These are phyloP conservation scores for Fusarium pseudocircinatum DNA, from an alignment of 2,329 filamentous ascomycete genomes.

Conservation along the genomic window DNA sequence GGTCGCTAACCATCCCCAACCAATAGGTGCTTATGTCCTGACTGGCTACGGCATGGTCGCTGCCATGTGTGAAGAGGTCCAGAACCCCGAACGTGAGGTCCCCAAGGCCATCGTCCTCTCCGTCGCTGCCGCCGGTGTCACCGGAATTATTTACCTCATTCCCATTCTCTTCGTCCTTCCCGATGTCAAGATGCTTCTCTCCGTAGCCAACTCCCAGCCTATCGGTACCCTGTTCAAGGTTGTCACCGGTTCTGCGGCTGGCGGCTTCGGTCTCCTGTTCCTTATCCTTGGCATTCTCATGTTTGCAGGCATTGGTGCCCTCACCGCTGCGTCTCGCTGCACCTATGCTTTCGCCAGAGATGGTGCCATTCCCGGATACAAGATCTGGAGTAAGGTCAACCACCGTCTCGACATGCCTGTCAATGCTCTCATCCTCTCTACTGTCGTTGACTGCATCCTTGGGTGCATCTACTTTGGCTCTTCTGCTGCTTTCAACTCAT, in stretches of 20 bases:
- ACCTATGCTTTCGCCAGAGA: constrained; percentile 81
- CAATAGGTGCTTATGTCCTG: constrained; percentile 51
- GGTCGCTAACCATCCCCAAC: constrained; percentile 8
- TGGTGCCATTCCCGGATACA: constrained; percentile 76
- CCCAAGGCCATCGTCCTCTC: constrained; percentile 75
- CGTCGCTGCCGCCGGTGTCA: constrained; percentile 71
- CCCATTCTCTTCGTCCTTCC: constrained; percentile 81
- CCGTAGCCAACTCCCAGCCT: constrained; percentile 76
- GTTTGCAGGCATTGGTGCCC: constrained; percentile 78
- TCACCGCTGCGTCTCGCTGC: constrained; percentile 78
- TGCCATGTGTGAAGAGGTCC: constrained; percentile 70
- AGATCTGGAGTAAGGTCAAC: constrained; percentile 73
- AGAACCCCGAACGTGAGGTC: constrained; percentile 67
- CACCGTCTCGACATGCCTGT: constrained; percentile 74
- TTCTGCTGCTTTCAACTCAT: constrained; percentile 79
- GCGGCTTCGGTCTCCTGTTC: constrained; percentile 80
- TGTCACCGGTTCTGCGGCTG: constrained; percentile 75
- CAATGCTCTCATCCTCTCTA: constrained; percentile 74
- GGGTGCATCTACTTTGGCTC: constrained; percentile 84
- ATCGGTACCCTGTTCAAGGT: constrained; percentile 80
- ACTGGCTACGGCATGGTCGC: constrained; percentile 63
- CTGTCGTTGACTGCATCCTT: constrained; percentile 73
- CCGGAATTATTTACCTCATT: constrained; percentile 72
- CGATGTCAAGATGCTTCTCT: constrained; percentile 69
- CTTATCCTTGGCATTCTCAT: constrained; percentile 80